A percentile compares a stretch with the other conserved stretches of the same genome.
phyloP scores from a whole-genome alignment of 2,329 filamentous ascomycete genomes.

The Aspergillus quadricinctus region DNA sequence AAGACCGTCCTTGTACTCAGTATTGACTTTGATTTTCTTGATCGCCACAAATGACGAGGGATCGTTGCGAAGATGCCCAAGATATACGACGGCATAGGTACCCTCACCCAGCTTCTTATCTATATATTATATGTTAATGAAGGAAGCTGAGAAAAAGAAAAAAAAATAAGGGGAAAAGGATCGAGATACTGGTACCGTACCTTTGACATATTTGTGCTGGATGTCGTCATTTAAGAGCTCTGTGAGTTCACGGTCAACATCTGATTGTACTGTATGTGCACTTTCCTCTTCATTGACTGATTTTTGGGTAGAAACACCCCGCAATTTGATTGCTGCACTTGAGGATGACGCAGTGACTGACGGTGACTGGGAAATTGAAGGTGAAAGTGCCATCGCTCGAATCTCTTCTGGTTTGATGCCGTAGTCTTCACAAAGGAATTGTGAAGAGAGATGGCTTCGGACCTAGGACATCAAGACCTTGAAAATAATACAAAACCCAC shows the following conservation, averaged over 20 bases:
- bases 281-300: conserved; percentile 17
- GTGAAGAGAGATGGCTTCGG: not conserved
- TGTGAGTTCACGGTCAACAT: conserved; percentile 45
- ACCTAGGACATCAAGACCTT: not conserved
- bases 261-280: conserved; percentile 12
- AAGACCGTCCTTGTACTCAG: conserved; percentile 77
- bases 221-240: conserved; percentile 78
- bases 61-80: conserved; percentile 71
- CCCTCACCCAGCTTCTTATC: conserved; percentile 91
- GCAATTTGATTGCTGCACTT: conserved; percentile 30
- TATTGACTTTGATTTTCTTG: conserved; percentile 51
- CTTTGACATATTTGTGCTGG: conserved; percentile 86
- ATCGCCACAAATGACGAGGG: conserved; percentile 71
- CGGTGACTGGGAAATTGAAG: conserved; percentile 37
- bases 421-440: not conserved
- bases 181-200: conserved; percentile 38
- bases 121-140: conserved; percentile 28
- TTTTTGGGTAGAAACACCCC: conserved; percentile 30
- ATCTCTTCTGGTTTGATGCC: not conserved
- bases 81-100: conserved; percentile 94
- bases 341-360: conserved; percentile 29
- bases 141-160: not conserved
- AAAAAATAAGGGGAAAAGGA: not conserved
- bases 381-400: conserved; percentile 40
- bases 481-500: not conserved